Conservation (phyloP, 345 rosid species). For the Punica granatum region DNA sequence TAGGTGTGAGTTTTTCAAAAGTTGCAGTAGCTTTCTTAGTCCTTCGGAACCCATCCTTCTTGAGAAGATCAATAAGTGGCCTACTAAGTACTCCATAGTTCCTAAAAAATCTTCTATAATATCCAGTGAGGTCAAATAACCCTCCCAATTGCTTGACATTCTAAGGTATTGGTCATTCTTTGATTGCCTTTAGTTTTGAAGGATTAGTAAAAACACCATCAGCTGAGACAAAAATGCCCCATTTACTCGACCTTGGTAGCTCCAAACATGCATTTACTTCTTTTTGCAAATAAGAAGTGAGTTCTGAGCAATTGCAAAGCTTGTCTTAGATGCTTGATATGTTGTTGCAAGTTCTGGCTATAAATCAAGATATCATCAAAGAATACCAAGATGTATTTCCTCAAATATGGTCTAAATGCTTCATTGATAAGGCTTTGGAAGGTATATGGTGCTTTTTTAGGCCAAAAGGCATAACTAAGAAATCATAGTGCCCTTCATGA, state of each 20-base stretch:
- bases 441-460: no score
- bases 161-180: neutral
- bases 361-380: no score
- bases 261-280: neutral
- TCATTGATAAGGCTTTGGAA: no score
- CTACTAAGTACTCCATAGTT: neutral
- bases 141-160: neutral
- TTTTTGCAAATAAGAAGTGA: neutral
- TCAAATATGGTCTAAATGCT: no score
- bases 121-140: neutral
- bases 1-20: neutral
- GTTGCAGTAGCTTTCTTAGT: rapidly evolving
- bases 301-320: neutral
- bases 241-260: neutral
- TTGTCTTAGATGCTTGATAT: no score
- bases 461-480: no score
- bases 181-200: neutral
- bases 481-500: neutral
- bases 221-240: neutral
- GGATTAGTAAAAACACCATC: neutral
- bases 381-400: no score
- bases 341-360: no score
- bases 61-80: neutral
- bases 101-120: neutral
- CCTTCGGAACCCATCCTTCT: neutral